Conservation (phyloP, 129 eudicot species). For the Tanacetum coccineum region DNA sequence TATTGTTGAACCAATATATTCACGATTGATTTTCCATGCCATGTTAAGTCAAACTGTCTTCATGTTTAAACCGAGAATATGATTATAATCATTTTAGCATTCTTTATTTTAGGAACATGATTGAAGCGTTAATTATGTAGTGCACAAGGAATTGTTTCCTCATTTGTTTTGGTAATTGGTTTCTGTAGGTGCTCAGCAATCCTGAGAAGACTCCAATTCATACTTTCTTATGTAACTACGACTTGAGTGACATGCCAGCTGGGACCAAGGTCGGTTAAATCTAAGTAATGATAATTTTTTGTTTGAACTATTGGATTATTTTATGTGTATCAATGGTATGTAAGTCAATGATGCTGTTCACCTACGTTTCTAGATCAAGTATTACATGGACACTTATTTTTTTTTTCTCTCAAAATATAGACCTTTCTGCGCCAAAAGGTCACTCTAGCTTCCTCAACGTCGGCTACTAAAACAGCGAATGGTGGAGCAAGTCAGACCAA, state of each 20-base stretch:
- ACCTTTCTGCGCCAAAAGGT: constrained; percentile 92
- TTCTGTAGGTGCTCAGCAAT: constrained; percentile 81
- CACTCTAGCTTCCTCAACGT: constrained; percentile 49
- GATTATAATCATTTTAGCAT: no score
- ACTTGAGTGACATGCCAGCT: constrained; percentile 96
- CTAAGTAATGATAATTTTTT: not conserved
- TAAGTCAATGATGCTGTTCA: no score
- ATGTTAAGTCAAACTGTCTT: no score
- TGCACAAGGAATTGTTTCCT: not conserved
- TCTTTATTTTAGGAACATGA: no score
- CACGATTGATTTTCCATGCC: no score
- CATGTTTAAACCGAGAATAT: no score
- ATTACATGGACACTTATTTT: not conserved
- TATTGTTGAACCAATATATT: no score
- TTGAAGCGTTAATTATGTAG: not conserved
- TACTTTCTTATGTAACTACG: constrained; percentile 89
- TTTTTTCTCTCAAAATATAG: constrained; percentile 29
- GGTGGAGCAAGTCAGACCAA: constrained; percentile 25
- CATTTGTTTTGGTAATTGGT: constrained; percentile 16
- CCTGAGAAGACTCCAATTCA: constrained; percentile 98
- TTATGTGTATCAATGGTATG: not conserved
- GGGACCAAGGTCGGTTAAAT: constrained; percentile 78
- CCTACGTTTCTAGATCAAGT: not conserved
- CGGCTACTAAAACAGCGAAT: constrained; percentile 32
- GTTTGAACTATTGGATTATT: not conserved